Conservation (phyloP, 345 rosid species). For the Ailanthus altissimus region DNA sequence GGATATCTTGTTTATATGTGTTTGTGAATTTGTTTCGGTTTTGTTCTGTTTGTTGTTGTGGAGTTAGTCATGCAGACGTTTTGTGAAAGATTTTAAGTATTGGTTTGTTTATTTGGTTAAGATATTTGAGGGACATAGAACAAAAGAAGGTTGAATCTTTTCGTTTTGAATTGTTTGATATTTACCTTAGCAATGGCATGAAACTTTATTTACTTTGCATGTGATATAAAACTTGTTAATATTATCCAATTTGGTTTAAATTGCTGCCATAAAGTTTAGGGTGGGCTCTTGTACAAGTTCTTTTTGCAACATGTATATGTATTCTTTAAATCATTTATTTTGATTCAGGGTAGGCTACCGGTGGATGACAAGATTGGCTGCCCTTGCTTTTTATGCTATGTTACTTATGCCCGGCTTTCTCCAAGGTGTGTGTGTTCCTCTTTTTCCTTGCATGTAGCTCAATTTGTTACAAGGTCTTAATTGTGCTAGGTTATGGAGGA, state of each 20-base stretch:
- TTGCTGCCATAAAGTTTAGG: not conserved
- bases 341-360: conserved; percentile 91
- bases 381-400: conserved; percentile 80
- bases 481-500: not conserved
- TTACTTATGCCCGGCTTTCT: conserved; percentile 92
- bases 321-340: conserved; percentile 28
- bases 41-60: not conserved
- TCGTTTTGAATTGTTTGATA: not conserved
- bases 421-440: conserved; percentile 53
- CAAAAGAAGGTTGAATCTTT: not conserved
- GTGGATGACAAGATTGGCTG: conserved; percentile 74
- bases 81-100: not conserved
- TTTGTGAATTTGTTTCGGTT: not conserved
- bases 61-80: not conserved
- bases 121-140: not conserved
- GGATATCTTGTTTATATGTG: not conserved
- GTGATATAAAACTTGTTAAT: not conserved
- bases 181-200: not conserved
- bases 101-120: not conserved
- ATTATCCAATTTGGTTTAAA: not conserved
- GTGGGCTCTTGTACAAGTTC: not conserved
- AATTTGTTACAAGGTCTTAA: not conserved
- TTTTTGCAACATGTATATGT: not conserved
- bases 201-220: not conserved
- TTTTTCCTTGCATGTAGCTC: not conserved